Percentiles rank a stretch among this genome's conserved stretches.
Conservation (phyloP, 2,329 filamentous ascomycete species). For the Tothia fuscella region DNA sequence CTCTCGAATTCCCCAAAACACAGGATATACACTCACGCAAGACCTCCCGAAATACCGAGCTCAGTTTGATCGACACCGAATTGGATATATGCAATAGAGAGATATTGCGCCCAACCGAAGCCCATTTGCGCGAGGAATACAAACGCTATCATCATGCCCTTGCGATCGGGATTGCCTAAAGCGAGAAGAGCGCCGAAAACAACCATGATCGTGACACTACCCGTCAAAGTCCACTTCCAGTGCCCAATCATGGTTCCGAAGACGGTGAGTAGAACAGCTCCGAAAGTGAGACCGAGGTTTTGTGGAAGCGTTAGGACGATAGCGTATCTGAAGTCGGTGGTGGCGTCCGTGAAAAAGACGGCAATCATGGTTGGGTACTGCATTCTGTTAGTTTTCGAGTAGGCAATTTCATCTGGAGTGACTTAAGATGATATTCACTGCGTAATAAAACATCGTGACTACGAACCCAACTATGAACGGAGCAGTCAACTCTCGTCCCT, state of each 20-base stretch:
- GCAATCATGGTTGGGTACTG: conserved; percentile 10
- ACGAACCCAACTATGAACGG: conserved; percentile 34
- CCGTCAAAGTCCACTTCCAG: conserved; percentile 5
- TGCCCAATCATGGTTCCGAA: conserved; percentile 8
- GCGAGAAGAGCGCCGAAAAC: conserved; percentile 8
- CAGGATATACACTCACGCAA: background rate
- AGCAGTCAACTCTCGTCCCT: conserved; percentile 37
- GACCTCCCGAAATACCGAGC: conserved; percentile 16
- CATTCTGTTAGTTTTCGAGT: background rate
- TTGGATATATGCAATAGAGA: conserved; percentile 22
- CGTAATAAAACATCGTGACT: conserved; percentile 42
- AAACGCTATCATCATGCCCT: conserved; percentile 14
- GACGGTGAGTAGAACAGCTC: conserved; percentile 7
- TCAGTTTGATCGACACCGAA: conserved; percentile 19
- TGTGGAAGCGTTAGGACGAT: conserved; percentile 5
- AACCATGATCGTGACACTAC: conserved; percentile 4
- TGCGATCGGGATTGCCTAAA: conserved; percentile 4
- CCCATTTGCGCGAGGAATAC: conserved; percentile 15
- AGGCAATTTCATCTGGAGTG: background rate
- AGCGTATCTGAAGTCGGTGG: conserved; percentile 1
- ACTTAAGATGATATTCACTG: conserved; percentile 5
- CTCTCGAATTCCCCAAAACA: background rate
- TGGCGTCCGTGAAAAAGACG: conserved; percentile 2
- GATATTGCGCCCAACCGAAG: conserved; percentile 23
- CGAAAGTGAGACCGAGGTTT: conserved; percentile 9